These are phyloP conservation scores for Sugiyamaella boreocaroliniensis DNA, from an alignment of 805 yeast species.

Conservation along the genomic window DNA sequence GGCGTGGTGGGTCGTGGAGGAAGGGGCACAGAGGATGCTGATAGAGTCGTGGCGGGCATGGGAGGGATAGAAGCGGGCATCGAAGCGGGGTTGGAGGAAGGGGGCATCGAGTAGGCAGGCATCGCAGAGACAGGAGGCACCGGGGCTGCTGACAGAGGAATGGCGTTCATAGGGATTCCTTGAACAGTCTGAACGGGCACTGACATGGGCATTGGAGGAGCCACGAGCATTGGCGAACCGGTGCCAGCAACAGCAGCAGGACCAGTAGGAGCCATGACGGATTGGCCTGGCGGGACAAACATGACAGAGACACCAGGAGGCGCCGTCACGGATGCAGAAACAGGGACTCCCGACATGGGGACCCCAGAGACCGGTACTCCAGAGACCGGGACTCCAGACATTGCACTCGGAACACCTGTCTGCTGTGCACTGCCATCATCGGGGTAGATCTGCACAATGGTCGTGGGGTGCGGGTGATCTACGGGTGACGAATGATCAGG, in stretches of 20 bases:
- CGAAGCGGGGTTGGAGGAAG: no score
- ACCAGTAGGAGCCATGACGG: neutral
- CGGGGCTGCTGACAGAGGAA: no score
- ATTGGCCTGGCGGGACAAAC: neutral
- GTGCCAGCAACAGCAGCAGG: neutral
- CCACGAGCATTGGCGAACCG: no score
- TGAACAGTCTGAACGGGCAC: no score
- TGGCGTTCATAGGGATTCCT: no score
- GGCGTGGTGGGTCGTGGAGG: neutral
- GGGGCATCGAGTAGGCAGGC: no score
- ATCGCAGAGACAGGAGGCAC: no score
- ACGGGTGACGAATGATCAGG: slow-evolving; percentile 30
- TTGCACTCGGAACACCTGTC: neutral
- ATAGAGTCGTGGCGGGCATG: no score
- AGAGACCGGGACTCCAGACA: neutral
- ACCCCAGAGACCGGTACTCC: neutral
- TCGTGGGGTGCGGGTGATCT: slow-evolving; percentile 10
- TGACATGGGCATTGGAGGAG: no score
- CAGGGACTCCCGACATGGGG: neutral
- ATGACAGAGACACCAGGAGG: neutral
- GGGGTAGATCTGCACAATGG: slow-evolving; percentile 6
- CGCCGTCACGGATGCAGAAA: neutral
- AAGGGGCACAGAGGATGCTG: neutral
- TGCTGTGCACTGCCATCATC: neutral
- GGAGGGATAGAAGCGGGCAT: no score